Conservation (phyloP, 2,329 filamentous ascomycete species). For the Chaetomiaceae sp. region DNA sequence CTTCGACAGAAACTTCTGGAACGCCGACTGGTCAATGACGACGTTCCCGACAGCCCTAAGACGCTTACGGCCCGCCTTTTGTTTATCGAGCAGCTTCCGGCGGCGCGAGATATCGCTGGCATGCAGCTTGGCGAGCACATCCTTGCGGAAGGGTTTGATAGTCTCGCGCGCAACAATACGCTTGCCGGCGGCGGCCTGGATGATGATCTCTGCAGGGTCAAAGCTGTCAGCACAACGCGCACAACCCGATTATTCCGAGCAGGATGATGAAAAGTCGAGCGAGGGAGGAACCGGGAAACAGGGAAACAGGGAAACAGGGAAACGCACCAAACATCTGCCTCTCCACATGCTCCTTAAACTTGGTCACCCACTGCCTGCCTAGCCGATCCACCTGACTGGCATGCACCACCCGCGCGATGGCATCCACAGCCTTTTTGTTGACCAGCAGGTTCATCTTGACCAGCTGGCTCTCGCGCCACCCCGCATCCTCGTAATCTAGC, state of each 20-base stretch:
- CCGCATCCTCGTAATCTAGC: constrained; percentile 93
- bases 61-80: constrained; percentile 91
- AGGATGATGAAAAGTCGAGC: no score
- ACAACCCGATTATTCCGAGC: no score
- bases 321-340: constrained; percentile 92
- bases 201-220: constrained; percentile 65
- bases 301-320: neutral
- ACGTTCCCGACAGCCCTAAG: constrained; percentile 83
- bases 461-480: constrained; percentile 74
- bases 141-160: constrained; percentile 93
- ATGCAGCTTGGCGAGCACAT: constrained; percentile 89
- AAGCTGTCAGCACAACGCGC: constrained; percentile 17
- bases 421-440: constrained; percentile 90
- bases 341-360: constrained; percentile 96
- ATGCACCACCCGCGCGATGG: constrained; percentile 87
- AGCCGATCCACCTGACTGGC: constrained; percentile 73
- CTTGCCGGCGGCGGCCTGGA: constrained; percentile 82
- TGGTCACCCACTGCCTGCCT: constrained; percentile 82
- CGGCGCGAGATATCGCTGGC: constrained; percentile 80
- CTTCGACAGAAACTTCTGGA: constrained; percentile 89
- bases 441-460: constrained; percentile 90
- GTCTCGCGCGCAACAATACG: constrained; percentile 87
- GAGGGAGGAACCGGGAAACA: neutral
- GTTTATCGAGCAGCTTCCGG: constrained; percentile 87
- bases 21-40: constrained; percentile 91